A percentile compares a stretch with the other conserved stretches of the same genome.
phyloP scores from a whole-genome alignment of 768 basidiomycete genomes.

The Agrocybe pediades region DNA sequence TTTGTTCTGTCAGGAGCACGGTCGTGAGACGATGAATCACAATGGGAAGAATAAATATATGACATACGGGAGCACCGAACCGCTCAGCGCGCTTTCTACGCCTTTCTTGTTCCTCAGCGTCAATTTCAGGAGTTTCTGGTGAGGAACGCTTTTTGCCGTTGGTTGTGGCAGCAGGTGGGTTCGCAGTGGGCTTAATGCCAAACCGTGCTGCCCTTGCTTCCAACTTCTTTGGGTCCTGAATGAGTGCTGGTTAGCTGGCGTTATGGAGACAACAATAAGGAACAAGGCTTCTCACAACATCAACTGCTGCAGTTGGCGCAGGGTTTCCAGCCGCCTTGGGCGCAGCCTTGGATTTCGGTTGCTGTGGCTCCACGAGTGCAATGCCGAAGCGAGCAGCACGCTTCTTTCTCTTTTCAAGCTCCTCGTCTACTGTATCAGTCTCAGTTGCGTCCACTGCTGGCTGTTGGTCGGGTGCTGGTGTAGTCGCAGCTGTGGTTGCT shows the following conservation, averaged over 20 bases:
- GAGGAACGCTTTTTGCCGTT: slow-evolving; percentile 34
- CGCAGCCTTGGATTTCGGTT: slow-evolving; percentile 19
- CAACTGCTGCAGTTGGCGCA: slow-evolving; percentile 23
- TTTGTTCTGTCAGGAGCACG: slow-evolving; percentile 11
- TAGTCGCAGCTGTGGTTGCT: neutral
- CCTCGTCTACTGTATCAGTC: slow-evolving; percentile 37
- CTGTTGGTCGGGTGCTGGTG: slow-evolving; percentile 6
- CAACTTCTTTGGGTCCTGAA: slow-evolving; percentile 51
- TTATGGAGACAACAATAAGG: neutral
- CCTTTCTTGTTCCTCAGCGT: slow-evolving; percentile 59
- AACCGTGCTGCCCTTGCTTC: slow-evolving; percentile 59
- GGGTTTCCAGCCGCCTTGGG: slow-evolving; percentile 9
- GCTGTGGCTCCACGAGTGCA: slow-evolving; percentile 49
- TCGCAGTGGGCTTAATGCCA: slow-evolving; percentile 28
- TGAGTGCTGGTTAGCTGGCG: slow-evolving; percentile 7
- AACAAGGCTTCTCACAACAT: slow-evolving; percentile 14
- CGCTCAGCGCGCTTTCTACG: slow-evolving; percentile 66
- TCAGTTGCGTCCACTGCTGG: neutral
- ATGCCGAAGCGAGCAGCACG: slow-evolving; percentile 75
- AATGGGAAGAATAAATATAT: neutral
- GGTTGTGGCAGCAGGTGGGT: slow-evolving; percentile 10
- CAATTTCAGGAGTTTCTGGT: slow-evolving; percentile 38
- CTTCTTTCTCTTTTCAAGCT: slow-evolving; percentile 56
- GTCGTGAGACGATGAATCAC: neutral
- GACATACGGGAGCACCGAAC: slow-evolving; percentile 43